These are phyloP conservation scores for Tuber microsphaerosporum DNA, from an alignment of 495 filamentous ascomycete species.

Conservation along the genomic window DNA sequence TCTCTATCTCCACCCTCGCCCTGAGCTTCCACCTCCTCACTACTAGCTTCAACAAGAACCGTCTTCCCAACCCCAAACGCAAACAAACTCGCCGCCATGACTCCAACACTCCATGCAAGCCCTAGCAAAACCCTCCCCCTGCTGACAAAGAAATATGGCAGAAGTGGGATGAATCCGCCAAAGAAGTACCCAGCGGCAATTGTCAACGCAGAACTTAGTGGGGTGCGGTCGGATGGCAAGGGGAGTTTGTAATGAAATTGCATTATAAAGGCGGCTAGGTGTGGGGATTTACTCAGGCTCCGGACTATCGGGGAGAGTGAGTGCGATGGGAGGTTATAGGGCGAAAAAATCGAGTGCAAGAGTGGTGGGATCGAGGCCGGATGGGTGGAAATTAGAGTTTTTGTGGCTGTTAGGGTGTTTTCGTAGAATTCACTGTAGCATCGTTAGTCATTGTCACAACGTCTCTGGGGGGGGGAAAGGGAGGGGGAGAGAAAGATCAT, in stretches of 20 bases:
- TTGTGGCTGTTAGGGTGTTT: conserved; percentile 48
- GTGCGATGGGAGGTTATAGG: conserved; percentile 50
- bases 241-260: conserved; percentile 52
- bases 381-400: conserved; percentile 44
- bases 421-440: conserved; percentile 50
- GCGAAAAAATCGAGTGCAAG: conserved; percentile 51
- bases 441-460: not conserved
- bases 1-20: conserved; percentile 44
- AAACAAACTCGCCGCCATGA: conserved; percentile 65
- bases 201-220: conserved; percentile 45
- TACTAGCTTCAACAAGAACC: conserved; percentile 47
- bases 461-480: not conserved
- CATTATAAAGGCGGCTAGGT: conserved; percentile 52
- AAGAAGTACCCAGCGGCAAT: conserved; percentile 67
- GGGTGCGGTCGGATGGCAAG: conserved; percentile 26
- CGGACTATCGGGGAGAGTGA: conserved; percentile 47
- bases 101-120: conserved; percentile 60
- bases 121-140: conserved; percentile 52
- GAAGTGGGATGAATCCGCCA: conserved; percentile 62
- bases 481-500: conserved; percentile 27
- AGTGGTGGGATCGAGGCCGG: conserved; percentile 44
- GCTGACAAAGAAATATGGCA: conserved; percentile 70
- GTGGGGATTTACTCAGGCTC: conserved; percentile 45
- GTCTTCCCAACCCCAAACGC: conserved; percentile 68
- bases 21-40: conserved; percentile 44